Conservation (phyloP, 768 basidiomycete genomes). For the Suillus discolor region DNA sequence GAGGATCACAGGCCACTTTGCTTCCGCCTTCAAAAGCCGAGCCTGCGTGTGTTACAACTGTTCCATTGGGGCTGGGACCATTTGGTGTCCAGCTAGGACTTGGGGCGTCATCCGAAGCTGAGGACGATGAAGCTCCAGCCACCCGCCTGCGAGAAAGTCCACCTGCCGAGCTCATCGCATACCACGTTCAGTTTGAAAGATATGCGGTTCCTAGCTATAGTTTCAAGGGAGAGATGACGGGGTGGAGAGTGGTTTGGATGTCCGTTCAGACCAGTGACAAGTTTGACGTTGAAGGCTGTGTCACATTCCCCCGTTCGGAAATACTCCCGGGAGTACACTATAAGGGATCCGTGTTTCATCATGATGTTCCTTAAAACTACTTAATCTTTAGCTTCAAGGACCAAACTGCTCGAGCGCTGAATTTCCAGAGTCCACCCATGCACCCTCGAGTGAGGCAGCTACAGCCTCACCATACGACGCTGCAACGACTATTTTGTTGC, state of each 20-base stretch:
- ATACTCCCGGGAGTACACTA: background rate
- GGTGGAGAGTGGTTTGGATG: background rate
- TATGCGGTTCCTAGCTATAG: background rate
- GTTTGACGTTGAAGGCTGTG: conserved; percentile 14
- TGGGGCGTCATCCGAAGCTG: conserved; percentile 41
- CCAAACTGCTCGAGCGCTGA: background rate
- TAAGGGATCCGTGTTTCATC: no score
- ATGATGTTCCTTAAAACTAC: background rate
- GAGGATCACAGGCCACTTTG: conserved; percentile 91
- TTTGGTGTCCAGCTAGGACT: conserved; percentile 31
- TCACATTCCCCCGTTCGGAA: conserved; percentile 1
- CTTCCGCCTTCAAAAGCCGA: conserved; percentile 84
- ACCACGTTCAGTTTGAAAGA: background rate
- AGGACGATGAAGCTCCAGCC: conserved; percentile 40
- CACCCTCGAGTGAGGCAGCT: background rate
- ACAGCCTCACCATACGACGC: background rate
- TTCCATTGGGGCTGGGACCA: conserved; percentile 31
- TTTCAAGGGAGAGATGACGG: background rate
- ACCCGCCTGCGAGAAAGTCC: conserved; percentile 64
- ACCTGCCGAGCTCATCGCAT: conserved; percentile 51
- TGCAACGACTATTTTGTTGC: background rate
- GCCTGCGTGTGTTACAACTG: conserved; percentile 63
- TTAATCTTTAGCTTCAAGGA: background rate
- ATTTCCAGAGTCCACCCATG: background rate
- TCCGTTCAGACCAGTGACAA: conserved; percentile 5